phyloP scores from a whole-genome alignment of 345 rosid genomes.

The Acer yangbiense region DNA sequence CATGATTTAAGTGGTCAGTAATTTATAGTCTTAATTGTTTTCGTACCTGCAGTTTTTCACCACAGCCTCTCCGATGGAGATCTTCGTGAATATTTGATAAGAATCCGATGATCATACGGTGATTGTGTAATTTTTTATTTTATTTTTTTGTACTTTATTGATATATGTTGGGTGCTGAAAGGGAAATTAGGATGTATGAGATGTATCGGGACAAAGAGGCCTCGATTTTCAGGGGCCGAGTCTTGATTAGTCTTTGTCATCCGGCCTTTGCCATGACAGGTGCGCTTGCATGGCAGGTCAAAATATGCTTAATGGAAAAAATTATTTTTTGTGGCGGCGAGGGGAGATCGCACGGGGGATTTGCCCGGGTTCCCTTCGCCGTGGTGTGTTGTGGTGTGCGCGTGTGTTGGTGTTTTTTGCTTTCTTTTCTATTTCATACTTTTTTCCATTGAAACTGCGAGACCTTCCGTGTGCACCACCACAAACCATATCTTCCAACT shows the following conservation, averaged over 20 bases:
- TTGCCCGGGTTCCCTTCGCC: conserved; percentile 75
- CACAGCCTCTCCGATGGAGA: background rate
- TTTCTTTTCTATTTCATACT: background rate
- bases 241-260: conserved; percentile 58
- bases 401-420: conserved; percentile 16
- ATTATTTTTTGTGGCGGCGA: conserved; percentile 39
- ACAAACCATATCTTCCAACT: too few relatives aligned
- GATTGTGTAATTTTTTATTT: background rate
- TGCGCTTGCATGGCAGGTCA: conserved; percentile 98
- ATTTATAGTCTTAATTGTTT: too few relatives aligned
- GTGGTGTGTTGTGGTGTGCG: conserved; percentile 19
- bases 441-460: background rate
- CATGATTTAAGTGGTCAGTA: too few relatives aligned
- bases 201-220: conserved; percentile 39
- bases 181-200: conserved; percentile 40
- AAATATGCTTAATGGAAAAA: conserved; percentile 57
- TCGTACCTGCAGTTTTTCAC: background rate
- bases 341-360: conserved; percentile 85
- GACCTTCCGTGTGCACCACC: too few relatives aligned
- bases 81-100: background rate
- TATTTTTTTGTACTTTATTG: background rate
- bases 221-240: conserved; percentile 37
- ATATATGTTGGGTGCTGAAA: background rate
- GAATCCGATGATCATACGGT: background rate
- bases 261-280: conserved; percentile 92